Evolutionary conservation across 31 red algal genomes (phyloP).

Genomic region (Asparagopsis taxiformis): DNA sequence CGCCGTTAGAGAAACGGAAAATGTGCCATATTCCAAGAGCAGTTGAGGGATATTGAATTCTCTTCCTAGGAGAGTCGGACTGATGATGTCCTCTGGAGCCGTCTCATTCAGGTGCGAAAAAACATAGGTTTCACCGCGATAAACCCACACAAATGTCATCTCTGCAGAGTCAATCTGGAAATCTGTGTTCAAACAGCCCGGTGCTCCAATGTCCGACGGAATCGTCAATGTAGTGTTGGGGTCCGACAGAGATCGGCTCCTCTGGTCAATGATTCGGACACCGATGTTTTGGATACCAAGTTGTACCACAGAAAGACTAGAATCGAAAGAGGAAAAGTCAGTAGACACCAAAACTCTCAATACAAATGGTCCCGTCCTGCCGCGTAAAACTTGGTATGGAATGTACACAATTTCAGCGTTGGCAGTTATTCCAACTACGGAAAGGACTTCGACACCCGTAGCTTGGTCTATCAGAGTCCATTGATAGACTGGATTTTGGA

Average conservation of each 20-base stretch:
- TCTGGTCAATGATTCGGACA: conserved; percentile 27
- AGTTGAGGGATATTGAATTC: conserved; percentile 70
- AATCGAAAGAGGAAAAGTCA: neutral
- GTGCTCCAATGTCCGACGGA: conserved; percentile 27
- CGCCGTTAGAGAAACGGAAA: conserved; percentile 31
- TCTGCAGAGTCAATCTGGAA: conserved; percentile 39
- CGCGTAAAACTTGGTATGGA: conserved; percentile 30
- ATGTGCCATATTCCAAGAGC: conserved; percentile 53
- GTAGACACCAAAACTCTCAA: conserved; percentile 41
- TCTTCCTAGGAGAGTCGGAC: conserved; percentile 56
- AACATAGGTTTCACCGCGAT: conserved; percentile 14
- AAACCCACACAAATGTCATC: conserved; percentile 61
- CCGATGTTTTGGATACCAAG: conserved; percentile 24
- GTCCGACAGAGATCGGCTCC: conserved; percentile 24
- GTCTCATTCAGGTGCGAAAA: conserved; percentile 50
- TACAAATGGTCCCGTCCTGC: conserved; percentile 10
- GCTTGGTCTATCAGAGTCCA: conserved; percentile 35
- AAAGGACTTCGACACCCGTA: conserved; percentile 15
- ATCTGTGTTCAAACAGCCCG: conserved; percentile 19
- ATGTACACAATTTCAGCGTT: conserved; percentile 35
- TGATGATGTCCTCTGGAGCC: conserved; percentile 30
- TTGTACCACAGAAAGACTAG: conserved; percentile 9
- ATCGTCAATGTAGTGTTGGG: conserved; percentile 42
- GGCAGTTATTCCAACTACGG: conserved; percentile 4
- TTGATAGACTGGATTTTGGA: conserved; percentile 33